Base-by-base conservation (phyloP, 345 rosid species). In the Heritiera fomes region DNA sequence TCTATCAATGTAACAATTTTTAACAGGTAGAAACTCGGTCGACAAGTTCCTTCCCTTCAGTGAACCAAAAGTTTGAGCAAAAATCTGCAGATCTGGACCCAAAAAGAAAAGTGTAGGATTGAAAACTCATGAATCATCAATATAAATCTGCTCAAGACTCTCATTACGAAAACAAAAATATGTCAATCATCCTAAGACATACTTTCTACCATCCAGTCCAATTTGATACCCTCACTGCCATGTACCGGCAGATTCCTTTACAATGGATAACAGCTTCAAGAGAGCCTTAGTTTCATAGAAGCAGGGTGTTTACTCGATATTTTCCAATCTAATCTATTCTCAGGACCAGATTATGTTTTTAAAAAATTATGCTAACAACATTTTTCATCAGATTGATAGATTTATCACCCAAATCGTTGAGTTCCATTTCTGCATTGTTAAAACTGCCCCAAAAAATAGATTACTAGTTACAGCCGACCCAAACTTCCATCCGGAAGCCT, bases 91-190 rank as follows among this genome's bases (percentile, higher is more conserved):
- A 49, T 71, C 58, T 15, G 2, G 47, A 64, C 69, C 46, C 46
- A 64, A 64, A 64, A 38, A 64, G 68, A 4, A 64, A 34, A 38
- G 0, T 38, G 46, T 38, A 64, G 46, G 69, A 28, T 18, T 38
- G 23, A 38, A 70, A 71, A 18, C 75, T 71, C 71, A 8, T 67
- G 71, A 67, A 67, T n/a, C 30, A 67, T 67, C 71, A 41, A 43
- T 3, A 67, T 13, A 46, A 23, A 69, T 46, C 55, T 18, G 52
- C 53, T 50, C 59, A 71, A 28, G 23, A 18, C 11, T 14, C 60
- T 15, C 60, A 30, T 11, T 12, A 12, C 28, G 28, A 47, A 12
- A 70, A 32, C 28, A 70, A 18, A 46, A 49, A 17, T 38, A 18
- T 58, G 52, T 8, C 74, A 47, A 3, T 70, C 74, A 70, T 49